phyloP scores from a whole-genome alignment of 176 grass and related monocot species.

The Phyllostachys edulis region DNA sequence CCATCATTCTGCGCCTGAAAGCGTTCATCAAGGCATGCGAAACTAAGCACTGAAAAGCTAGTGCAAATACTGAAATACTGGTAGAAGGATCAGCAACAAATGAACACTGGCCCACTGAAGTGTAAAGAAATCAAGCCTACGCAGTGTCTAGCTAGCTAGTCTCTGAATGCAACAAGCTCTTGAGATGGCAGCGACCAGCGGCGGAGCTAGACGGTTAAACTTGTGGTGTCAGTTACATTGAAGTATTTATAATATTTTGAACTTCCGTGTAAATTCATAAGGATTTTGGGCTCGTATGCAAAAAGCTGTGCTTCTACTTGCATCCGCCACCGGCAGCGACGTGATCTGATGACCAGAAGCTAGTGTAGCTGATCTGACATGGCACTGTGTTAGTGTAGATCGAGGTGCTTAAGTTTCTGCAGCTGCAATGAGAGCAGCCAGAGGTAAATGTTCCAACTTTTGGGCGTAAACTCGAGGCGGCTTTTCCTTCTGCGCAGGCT shows the following conservation, averaged over 20 bases:
- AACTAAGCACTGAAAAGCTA: neutral
- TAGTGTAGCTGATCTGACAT: neutral
- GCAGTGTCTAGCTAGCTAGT: no score
- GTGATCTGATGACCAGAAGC: slow-evolving; percentile 3
- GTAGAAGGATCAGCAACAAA: neutral
- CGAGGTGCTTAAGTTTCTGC: slow-evolving; percentile 28
- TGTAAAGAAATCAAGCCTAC: neutral
- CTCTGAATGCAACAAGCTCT: neutral
- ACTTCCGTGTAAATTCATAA: no score
- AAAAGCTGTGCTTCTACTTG: no score
- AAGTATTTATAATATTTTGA: no score
- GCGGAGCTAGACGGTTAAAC: no score
- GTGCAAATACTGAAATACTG: neutral
- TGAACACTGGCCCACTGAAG: neutral
- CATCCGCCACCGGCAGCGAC: no score
- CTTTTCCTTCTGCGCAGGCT: neutral
- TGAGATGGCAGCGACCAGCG: neutral
- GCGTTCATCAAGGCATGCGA: neutral
- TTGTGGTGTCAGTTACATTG: no score
- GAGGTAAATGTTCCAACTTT: neutral
- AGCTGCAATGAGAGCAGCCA: neutral
- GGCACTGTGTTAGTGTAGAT: neutral
- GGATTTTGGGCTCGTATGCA: no score
- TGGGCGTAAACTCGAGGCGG: neutral
- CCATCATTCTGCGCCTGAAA: slow-evolving; percentile 51